Evolutionary conservation across 352 stramenopile genomes (phyloP).

Genomic region (Phytophthora pinifolia): DNA sequence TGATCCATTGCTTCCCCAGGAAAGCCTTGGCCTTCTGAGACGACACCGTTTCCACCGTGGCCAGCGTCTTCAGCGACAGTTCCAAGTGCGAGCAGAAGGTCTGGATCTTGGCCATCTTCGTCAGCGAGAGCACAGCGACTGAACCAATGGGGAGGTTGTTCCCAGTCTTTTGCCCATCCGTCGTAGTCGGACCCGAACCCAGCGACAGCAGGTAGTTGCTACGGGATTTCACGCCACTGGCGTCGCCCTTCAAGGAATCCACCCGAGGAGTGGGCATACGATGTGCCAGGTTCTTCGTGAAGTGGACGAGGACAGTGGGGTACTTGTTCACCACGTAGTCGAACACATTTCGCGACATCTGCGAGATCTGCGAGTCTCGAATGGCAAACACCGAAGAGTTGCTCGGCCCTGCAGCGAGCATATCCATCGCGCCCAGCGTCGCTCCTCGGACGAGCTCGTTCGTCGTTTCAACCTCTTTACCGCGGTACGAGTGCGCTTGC

Average conservation of each 20-base stretch:
- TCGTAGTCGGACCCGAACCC: conserved; percentile 28
- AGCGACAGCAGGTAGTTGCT: conserved; percentile 64
- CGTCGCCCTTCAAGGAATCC: conserved; percentile 36
- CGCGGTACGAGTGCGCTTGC: conserved; percentile 59
- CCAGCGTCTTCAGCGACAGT: conserved; percentile 62
- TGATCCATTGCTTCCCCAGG: conserved; percentile 71
- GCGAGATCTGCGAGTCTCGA: conserved; percentile 85
- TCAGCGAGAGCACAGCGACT: conserved; percentile 77
- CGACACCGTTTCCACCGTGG: conserved; percentile 66
- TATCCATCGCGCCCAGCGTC: conserved; percentile 81
- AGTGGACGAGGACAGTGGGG: conserved; percentile 73
- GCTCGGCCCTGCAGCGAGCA: conserved; percentile 69
- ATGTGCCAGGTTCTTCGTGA: conserved; percentile 74
- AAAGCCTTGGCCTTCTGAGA: conserved; percentile 66
- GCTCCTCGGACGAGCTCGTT: conserved; percentile 81
- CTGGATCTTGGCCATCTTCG: conserved; percentile 69
- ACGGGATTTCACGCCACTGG: conserved; percentile 34
- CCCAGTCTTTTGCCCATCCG: conserved; percentile 22
- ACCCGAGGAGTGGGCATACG: conserved; percentile 50
- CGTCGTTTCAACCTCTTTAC: conserved; percentile 71
- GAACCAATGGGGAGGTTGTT: conserved; percentile 60
- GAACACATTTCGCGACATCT: conserved; percentile 87
- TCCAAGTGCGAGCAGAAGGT: conserved; percentile 76
- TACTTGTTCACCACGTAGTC: conserved; percentile 77
- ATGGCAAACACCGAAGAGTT: conserved; percentile 86